Evolutionary conservation across 768 basidiomycete species (phyloP), one percentile per base, ranked within the genome.

Genomic region (Auriscalpium orientale): DNA sequence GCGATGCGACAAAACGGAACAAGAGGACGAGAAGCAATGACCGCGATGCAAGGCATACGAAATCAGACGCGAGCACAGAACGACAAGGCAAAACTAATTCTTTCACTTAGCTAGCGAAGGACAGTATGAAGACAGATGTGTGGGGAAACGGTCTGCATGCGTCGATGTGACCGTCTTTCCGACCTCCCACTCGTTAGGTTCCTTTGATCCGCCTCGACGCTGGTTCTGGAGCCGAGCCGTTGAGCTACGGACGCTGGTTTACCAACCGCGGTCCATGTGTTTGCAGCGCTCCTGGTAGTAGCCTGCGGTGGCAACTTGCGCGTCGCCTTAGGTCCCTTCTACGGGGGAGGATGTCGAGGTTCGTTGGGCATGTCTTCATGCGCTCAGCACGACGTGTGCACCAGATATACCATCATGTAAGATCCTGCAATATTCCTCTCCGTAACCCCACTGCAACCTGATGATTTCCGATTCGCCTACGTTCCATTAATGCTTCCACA

Each of bases 161-260:
- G 55, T 69, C 72, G 5, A 68, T 68, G 58, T 82, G 55, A 81
- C 70, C 40, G 80, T 74, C 60, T 74, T 79, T 49, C 79, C 80
- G 2, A 71, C 71, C 20, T 54, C 56, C 72, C 65, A 40, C 66
- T 66, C n/a, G 66, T 67, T 28, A 70, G 65, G 8, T 67, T 63
- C 48, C 71, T 69, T 58, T 76, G 80, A 62, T 78, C 76, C 56
- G 83, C 74, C 63, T 85, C 83, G 57, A 87, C 74, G 22, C 86
- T 85, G 35, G 80, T 83, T 64, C 82, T 85, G 35, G 78, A 75
- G 18, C 80, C 80, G 47, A 87, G 71, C 77, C 81, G 85, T 69
- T 87, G 86, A 12, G 86, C 85, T 71, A 46, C 82, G 76, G 33
- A 88, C 81, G n/a, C 85, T 85, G n/a, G 76, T 75, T 22, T 84